Base-by-base conservation (phyloP, 148 eudicot species). In the Chenopodium suecicum region DNA sequence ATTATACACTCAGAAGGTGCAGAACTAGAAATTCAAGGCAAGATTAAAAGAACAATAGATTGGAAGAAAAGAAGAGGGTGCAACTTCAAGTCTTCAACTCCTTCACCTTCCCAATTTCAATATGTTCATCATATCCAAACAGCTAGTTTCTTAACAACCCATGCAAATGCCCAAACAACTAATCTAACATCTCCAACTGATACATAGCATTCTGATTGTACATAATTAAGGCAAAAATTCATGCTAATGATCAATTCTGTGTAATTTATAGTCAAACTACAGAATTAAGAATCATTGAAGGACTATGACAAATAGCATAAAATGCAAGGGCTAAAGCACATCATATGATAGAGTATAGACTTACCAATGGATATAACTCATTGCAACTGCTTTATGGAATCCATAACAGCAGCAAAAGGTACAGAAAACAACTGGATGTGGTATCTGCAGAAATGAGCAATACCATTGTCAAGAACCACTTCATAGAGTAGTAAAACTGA, bases 361-460 rank as follows among this genome's bases (percentile, higher is more conserved):
- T 27, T 67, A 67, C 37, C 37, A 3, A n/a, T 67, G 4, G 17
- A 27, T 7, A 11, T 13, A 67, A 67, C 70, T 0, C 2, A 67
- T 13, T 2, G 19, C 62, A 56, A 56, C 17, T 2, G 5, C 62
- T 56, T 12, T 19, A 17, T 16, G 62, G 62, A 56, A 17, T 14
- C 62, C 1, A 17, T 3, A 56, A 56, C 22, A 56, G 62, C 62
- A 56, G 62, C 62, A 14, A 67, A 66, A 29, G 34, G 41, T 50
- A 27, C 3, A 74, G 37, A 62, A 62, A 62, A 1, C n/a, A 9
- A 25, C 9, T 37, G 67, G 41, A 50, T 27, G 25, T 54, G 27
- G 29, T 73, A 16, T 29, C 3, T 86, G 70, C 90, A 91, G 94
- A 87, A 82, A 88, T 88, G 90, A 91, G 88, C 31, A 91, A 91